Conservation (phyloP, 306 rosid species). For the Cucumis melo region DNA sequence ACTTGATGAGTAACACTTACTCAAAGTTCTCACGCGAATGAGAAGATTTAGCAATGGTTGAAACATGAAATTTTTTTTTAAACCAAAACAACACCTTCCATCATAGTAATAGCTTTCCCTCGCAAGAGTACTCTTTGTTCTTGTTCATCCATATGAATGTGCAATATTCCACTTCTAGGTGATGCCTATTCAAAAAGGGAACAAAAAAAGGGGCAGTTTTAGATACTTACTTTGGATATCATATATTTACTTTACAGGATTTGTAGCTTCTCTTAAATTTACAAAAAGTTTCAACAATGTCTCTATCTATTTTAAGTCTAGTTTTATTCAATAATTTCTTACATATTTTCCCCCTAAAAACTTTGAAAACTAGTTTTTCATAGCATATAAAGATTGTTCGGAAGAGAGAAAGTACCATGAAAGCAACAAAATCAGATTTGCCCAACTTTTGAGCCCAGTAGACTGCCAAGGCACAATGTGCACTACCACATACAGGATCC, state of each 20-base stretch:
- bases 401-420: slow-evolving; percentile 26
- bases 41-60: background rate
- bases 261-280: too few relatives aligned
- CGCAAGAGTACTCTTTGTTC: slow-evolving; percentile 50
- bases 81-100: slow-evolving; percentile 50
- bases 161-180: slow-evolving; percentile 48
- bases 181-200: slow-evolving; percentile 40
- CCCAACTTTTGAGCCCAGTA: slow-evolving; percentile 64
- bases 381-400: background rate
- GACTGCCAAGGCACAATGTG: slow-evolving; percentile 52
- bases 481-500: slow-evolving; percentile 68
- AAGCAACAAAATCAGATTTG: slow-evolving; percentile 50
- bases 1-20: background rate
- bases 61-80: background rate
- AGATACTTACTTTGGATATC: too few relatives aligned
- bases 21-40: background rate
- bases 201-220: too few relatives aligned
- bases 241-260: too few relatives aligned
- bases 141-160: slow-evolving; percentile 43
- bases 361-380: background rate
- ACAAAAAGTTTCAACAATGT: too few relatives aligned
- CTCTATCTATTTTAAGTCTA: too few relatives aligned
- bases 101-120: slow-evolving; percentile 56
- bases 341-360: background rate
- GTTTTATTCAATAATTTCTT: background rate